Percentiles rank a stretch among this genome's conserved stretches.
Evolutionary conservation across 768 basidiomycete species (phyloP).

Genomic region (Suillus decipiens): DNA sequence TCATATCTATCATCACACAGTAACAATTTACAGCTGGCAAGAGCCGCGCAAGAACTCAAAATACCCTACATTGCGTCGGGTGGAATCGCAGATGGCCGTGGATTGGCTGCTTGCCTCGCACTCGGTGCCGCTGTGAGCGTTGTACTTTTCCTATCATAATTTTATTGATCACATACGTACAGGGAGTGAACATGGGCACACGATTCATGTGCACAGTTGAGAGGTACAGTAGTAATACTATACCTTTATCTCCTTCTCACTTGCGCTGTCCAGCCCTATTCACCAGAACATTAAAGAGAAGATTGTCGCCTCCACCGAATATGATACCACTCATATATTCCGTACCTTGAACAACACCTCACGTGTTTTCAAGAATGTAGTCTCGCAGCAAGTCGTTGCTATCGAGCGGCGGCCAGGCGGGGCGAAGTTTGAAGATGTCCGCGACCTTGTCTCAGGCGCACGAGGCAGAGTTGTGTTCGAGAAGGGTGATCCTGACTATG

Average conservation of each 20-base stretch:
- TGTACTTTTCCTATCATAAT: not conserved
- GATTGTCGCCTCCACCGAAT: slow-evolving; percentile 82
- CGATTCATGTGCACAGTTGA: slow-evolving; percentile 93
- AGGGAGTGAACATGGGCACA: slow-evolving; percentile 91
- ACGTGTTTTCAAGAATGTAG: slow-evolving; percentile 84
- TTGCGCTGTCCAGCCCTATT: slow-evolving; percentile 56
- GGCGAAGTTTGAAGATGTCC: slow-evolving; percentile 84
- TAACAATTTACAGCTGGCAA: slow-evolving; percentile 60
- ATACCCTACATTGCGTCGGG: slow-evolving; percentile 90
- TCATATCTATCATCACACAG: not conserved
- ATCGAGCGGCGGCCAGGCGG: slow-evolving; percentile 82
- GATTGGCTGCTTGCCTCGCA: slow-evolving; percentile 78
- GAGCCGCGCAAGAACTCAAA: slow-evolving; percentile 81
- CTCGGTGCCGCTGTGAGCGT: slow-evolving; percentile 74
- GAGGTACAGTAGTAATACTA: slow-evolving; percentile 44
- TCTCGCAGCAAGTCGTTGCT: slow-evolving; percentile 81
- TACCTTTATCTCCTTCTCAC: not conserved
- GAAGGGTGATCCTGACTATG: slow-evolving; percentile 81
- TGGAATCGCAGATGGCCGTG: slow-evolving; percentile 85
- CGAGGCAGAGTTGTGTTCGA: slow-evolving; percentile 79
- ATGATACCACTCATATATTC: slow-evolving; percentile 89
- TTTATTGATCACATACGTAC: not conserved
- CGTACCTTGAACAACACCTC: slow-evolving; percentile 82
- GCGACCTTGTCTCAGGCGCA: slow-evolving; percentile 72
- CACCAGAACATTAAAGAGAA: slow-evolving; percentile 90